Evolutionary conservation across 192 early-diverging fungal genomes (phyloP).

Genomic region (Powellomyces hirtus): DNA sequence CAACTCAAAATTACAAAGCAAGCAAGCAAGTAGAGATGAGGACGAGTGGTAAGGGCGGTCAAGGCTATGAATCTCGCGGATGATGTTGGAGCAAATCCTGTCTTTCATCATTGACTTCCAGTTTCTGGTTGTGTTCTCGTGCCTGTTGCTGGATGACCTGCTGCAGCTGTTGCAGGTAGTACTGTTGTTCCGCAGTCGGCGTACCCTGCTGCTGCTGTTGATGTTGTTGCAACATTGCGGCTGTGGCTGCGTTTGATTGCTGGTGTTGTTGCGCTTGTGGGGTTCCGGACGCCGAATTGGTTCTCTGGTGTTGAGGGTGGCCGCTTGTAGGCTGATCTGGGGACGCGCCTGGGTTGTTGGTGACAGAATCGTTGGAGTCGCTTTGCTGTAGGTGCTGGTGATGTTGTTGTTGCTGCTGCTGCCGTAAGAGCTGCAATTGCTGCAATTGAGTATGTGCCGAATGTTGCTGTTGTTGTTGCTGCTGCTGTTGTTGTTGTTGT

Average conservation of each 20-base stretch:
- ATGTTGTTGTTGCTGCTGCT: constrained; percentile 17
- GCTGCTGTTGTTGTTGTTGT: too few species aligned
- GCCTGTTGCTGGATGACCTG: neutral
- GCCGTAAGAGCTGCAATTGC: neutral
- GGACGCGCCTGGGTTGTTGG: too few species aligned
- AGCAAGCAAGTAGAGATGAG: too few species aligned
- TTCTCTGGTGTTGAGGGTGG: too few species aligned
- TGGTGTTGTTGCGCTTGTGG: neutral
- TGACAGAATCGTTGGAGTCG: too few species aligned
- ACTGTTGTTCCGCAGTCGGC: neutral
- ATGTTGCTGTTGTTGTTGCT: neutral
- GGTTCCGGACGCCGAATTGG: too few species aligned
- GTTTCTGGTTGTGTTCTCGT: neutral
- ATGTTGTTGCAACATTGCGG: neutral
- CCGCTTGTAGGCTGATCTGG: too few species aligned
- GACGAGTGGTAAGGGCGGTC: too few species aligned
- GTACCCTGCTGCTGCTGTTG: constrained; percentile 5
- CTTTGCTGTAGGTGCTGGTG: neutral
- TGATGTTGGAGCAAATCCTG: too few species aligned
- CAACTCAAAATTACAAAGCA: too few species aligned
- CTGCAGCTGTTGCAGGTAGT: neutral
- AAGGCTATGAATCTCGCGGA: too few species aligned
- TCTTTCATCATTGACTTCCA: too few species aligned
- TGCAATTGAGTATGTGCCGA: constrained; percentile 5
- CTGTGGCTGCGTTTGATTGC: neutral